Base-by-base conservation (phyloP, 2,329 filamentous ascomycete genomes). In the Epichloe baconii region DNA sequence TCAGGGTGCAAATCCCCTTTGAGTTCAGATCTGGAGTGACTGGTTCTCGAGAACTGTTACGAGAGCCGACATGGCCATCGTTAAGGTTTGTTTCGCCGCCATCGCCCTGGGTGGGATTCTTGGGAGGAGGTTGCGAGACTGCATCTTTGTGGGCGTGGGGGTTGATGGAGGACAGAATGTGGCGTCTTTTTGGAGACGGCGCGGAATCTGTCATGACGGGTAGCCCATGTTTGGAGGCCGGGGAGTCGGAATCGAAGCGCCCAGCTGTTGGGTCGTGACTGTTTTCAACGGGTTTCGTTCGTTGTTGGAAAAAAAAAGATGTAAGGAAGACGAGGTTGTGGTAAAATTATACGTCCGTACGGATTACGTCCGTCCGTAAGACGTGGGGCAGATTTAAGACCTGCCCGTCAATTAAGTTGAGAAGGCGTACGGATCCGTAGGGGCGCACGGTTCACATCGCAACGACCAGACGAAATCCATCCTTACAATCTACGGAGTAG, bases 81-180 rank as follows among this genome's bases (percentile, higher is more conserved):
- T 15, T n/a, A 31, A 14, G 49, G 19, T 40, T 47, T 23, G 12
- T 17, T 43, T 15, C n/a, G 2, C 37, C 12, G 4, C 19, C 8
- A 10, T 35, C 47, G 38, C 6, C 15, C 35, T 31, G 38, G 7
- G 10, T 19, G 17, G 50, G 19, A 19, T 37, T 12, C 17, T 10
- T 15, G 44, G 10, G 26, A 7, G 5, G 43, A 19, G 10, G 43
- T 23, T 10, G 43, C 6, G 43, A 35, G 43, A 46, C 42, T 19
- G 19, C 44, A 21, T 46, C 19, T 48, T 31, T 19, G 52, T 42
- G 41, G 35, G 14, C 17, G 54, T 65, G 63, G 5, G 64, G 69
- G 54, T 75, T 74, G 57, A 74, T 72, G 6, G 73, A 76, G 6
- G 71, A 71, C 17, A 77, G 64, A 19, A 76, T 74, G 44, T 71